Evolutionary conservation across 2,329 filamentous ascomycete genomes (phyloP).

Genomic region (Aureobasidium mangrovei): DNA sequence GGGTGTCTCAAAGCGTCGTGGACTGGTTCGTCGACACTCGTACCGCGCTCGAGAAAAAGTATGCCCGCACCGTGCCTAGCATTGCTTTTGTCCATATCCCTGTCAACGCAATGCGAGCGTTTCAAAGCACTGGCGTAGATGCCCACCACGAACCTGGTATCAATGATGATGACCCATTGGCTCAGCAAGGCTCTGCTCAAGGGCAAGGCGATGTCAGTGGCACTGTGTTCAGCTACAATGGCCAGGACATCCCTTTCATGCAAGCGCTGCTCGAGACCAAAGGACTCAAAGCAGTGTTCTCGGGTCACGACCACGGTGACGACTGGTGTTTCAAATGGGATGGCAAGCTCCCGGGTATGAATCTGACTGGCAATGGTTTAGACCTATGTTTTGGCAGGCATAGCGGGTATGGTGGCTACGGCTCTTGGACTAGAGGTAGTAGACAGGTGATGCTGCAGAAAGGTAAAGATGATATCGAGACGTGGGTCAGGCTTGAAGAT

Average conservation of each 20-base stretch:
- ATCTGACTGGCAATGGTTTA: constrained; percentile 23
- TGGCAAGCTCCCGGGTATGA: constrained; percentile 21
- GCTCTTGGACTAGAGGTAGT: constrained; percentile 25
- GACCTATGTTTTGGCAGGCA: constrained; percentile 27
- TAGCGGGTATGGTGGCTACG: constrained; percentile 23
- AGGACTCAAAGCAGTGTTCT: constrained; percentile 51
- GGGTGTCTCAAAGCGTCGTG: constrained; percentile 37
- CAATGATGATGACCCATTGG: constrained; percentile 35
- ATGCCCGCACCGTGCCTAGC: constrained; percentile 36
- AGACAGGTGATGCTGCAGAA: constrained; percentile 22
- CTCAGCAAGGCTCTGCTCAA: constrained; percentile 30
- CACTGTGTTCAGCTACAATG: constrained; percentile 28
- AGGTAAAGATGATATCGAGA: constrained; percentile 19
- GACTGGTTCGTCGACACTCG: constrained; percentile 38
- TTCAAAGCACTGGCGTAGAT: constrained; percentile 36
- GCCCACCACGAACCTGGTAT: constrained; percentile 38
- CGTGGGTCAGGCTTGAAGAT: constrained; percentile 27
- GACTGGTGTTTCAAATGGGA: constrained; percentile 29
- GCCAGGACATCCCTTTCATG: constrained; percentile 55
- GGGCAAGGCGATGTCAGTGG: constrained; percentile 29
- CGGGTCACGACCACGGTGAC: constrained; percentile 54
- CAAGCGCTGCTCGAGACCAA: constrained; percentile 46
- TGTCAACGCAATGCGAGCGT: constrained; percentile 32
- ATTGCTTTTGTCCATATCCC: constrained; percentile 51
- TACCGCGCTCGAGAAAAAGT: constrained; percentile 21